Conservation (phyloP, 345 rosid species). For the Citrus glauca region DNA sequence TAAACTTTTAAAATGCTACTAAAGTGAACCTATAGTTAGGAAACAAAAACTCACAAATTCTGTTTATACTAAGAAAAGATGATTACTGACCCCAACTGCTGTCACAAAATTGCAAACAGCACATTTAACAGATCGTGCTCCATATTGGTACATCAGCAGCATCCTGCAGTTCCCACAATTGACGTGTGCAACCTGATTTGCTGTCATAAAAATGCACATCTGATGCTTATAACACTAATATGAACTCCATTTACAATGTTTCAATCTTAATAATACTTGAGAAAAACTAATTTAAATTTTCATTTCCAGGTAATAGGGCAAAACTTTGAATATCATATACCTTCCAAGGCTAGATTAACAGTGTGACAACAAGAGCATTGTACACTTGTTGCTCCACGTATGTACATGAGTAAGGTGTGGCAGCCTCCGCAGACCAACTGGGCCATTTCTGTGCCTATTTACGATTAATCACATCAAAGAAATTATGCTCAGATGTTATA, state of each 20-base stretch:
- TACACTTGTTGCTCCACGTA: slow-evolving; percentile 97
- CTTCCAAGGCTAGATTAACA: slow-evolving; percentile 87
- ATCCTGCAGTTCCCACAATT: slow-evolving; percentile 93
- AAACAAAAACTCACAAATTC: background rate
- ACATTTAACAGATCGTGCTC: slow-evolving; percentile 92
- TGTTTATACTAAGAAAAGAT: background rate
- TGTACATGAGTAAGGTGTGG: slow-evolving; percentile 92
- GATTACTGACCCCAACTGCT: slow-evolving; percentile 65
- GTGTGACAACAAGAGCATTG: slow-evolving; percentile 98
- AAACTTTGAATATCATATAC: slow-evolving; percentile 21
- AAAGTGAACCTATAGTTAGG: background rate
- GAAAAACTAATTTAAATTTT: background rate
- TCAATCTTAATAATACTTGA: background rate
- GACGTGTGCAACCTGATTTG: slow-evolving; percentile 94
- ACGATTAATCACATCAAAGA: background rate
- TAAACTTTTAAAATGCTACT: background rate
- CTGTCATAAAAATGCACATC: slow-evolving; percentile 35
- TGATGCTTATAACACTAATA: background rate
- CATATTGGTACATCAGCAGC: slow-evolving; percentile 94
- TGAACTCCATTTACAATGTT: background rate
- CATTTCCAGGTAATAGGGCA: background rate
- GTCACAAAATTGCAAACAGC: slow-evolving; percentile 92
- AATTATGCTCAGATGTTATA: background rate
- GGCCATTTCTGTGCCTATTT: slow-evolving; percentile 93
- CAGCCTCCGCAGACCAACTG: slow-evolving; percentile 98